Evolutionary conservation across 1,284 basidiomycete genomes (phyloP).

Genomic region (Ceratobasidium sp.): DNA sequence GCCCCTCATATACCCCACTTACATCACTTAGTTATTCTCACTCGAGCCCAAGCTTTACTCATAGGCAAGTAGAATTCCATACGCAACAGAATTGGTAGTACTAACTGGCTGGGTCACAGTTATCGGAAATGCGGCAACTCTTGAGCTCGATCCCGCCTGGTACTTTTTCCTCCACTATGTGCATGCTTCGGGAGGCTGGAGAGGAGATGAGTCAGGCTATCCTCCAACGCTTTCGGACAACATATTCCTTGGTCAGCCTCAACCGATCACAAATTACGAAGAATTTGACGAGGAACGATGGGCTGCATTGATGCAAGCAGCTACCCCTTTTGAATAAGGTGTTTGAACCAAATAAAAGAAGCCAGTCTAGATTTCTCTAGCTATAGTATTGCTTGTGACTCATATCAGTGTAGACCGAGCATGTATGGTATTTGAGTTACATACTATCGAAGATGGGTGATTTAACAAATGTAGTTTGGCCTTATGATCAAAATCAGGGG

Average conservation of each 20-base stretch:
- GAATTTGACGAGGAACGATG: background rate
- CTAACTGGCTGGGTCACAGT: background rate
- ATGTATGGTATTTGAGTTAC: too few species aligned
- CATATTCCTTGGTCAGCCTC: background rate
- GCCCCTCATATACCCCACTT: too few species aligned
- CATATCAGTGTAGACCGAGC: too few species aligned
- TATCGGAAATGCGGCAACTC: constrained; percentile 60
- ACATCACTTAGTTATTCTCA: constrained; percentile 56
- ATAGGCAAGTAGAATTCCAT: too few species aligned
- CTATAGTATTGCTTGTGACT: too few species aligned
- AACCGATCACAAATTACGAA: background rate
- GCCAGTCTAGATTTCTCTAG: too few species aligned
- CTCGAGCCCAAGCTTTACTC: constrained; percentile 64
- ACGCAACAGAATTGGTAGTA: too few species aligned
- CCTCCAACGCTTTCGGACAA: background rate
- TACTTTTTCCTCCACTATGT: constrained; percentile 61
- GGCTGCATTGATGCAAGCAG: background rate
- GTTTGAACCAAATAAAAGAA: too few species aligned
- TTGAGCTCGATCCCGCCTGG: constrained; percentile 61
- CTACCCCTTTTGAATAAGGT: too few species aligned
- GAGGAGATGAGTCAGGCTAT: constrained; percentile 46
- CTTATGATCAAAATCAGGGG: too few species aligned
- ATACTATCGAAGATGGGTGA: too few species aligned
- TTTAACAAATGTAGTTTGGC: too few species aligned
- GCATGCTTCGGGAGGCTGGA: constrained; percentile 56